phyloP scores from a whole-genome alignment of 2,329 filamentous ascomycete genomes.

The Scedosporium dehoogii region DNA sequence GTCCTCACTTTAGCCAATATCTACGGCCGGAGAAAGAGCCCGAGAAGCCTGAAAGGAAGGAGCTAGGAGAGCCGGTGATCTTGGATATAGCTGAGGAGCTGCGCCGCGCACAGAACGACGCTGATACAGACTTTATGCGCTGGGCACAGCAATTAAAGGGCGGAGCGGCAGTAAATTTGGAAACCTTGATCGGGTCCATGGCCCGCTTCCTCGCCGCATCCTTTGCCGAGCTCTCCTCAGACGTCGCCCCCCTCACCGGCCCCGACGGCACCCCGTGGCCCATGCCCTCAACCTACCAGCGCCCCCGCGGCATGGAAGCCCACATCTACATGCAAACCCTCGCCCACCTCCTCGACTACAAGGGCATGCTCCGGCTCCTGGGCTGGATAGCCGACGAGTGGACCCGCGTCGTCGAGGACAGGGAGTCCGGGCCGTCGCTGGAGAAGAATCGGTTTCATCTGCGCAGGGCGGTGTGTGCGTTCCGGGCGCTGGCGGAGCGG shows the following conservation, averaged over 20 bases:
- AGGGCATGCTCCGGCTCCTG: constrained; percentile 46
- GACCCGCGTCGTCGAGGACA: constrained; percentile 12
- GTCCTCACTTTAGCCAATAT: neutral
- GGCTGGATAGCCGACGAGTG: constrained; percentile 48
- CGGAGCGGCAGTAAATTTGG: neutral
- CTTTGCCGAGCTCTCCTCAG: neutral
- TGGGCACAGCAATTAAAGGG: neutral
- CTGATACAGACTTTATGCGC: neutral
- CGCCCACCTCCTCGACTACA: constrained; percentile 33
- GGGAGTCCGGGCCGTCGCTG: constrained; percentile 20
- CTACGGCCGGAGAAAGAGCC: neutral
- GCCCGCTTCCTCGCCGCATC: neutral
- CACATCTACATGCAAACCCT: constrained; percentile 6
- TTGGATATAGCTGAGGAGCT: neutral
- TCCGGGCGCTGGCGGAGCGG: constrained; percentile 37
- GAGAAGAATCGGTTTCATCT: constrained; percentile 21
- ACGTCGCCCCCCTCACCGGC: neutral
- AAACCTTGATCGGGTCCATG: neutral
- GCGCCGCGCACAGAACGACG: neutral
- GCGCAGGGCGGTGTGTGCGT: constrained; percentile 26
- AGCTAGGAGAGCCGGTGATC: neutral
- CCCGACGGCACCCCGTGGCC: neutral
- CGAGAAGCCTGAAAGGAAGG: neutral
- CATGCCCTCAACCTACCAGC: neutral
- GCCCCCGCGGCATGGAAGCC: neutral